phyloP scores from a whole-genome alignment of 2,329 filamentous ascomycete species.

The Geosmithia putterillii region DNA sequence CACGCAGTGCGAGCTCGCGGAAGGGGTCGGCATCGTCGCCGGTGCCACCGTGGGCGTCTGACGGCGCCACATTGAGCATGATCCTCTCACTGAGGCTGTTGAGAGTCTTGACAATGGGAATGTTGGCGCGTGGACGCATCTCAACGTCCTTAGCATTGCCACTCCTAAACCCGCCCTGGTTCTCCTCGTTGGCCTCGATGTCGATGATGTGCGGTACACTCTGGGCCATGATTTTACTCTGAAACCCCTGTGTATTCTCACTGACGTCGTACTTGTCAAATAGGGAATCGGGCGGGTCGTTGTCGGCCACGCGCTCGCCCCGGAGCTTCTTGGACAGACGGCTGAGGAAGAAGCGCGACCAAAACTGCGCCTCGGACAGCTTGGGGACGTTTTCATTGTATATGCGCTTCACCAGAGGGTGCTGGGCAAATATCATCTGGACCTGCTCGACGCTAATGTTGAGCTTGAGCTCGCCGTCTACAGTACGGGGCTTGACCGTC shows the following conservation, averaged over 20 bases:
- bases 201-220: constrained; percentile 84
- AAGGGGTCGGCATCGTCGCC: constrained; percentile 54
- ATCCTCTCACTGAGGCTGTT: constrained; percentile 91
- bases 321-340: constrained; percentile 82
- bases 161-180: constrained; percentile 68
- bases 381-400: constrained; percentile 91
- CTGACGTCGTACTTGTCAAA: constrained; percentile 78
- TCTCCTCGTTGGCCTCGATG: constrained; percentile 86
- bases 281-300: constrained; percentile 62
- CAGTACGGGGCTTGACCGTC: constrained; percentile 58
- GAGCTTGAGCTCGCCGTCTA: constrained; percentile 49
- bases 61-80: constrained; percentile 73
- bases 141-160: constrained; percentile 85
- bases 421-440: constrained; percentile 81
- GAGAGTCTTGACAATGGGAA: constrained; percentile 78
- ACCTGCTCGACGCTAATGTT: constrained; percentile 80
- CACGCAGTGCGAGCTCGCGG: constrained; percentile 62
- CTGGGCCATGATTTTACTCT: constrained; percentile 43
- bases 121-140: constrained; percentile 72
- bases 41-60: constrained; percentile 39
- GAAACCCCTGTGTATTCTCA: constrained; percentile 46
- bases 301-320: constrained; percentile 73
- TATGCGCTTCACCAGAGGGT: constrained; percentile 77
- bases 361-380: constrained; percentile 70
- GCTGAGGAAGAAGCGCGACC: constrained; percentile 89